Evolutionary conservation across 2,329 filamentous ascomycete species (phyloP).

Genomic region (Fusarium penzigii): DNA sequence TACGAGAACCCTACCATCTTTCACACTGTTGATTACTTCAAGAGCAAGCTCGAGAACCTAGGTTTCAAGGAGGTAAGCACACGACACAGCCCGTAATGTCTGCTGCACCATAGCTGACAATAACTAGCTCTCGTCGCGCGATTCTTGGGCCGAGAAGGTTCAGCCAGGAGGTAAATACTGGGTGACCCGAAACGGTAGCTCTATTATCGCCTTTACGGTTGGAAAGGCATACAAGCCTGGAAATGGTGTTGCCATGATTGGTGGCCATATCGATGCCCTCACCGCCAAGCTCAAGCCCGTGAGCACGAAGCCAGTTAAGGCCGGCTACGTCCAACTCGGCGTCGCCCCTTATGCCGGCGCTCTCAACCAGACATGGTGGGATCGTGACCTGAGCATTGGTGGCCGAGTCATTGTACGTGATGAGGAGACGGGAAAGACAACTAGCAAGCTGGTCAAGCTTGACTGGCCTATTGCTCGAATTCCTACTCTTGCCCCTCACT

Average conservation of each 20-base stretch:
- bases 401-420: slow-evolving; percentile 86
- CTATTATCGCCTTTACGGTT: slow-evolving; percentile 81
- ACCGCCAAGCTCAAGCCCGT: slow-evolving; percentile 91
- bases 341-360: slow-evolving; percentile 92
- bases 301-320: slow-evolving; percentile 78
- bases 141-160: slow-evolving; percentile 73
- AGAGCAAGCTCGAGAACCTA: slow-evolving; percentile 66
- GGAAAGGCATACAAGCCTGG: slow-evolving; percentile 80
- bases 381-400: slow-evolving; percentile 87
- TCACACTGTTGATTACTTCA: slow-evolving; percentile 81
- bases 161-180: slow-evolving; percentile 86
- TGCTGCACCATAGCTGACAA: slow-evolving; percentile 12
- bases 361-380: slow-evolving; percentile 93
- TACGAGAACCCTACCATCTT: slow-evolving; percentile 90
- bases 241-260: slow-evolving; percentile 85
- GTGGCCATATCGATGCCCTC: slow-evolving; percentile 89
- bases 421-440: slow-evolving; percentile 70
- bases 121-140: slow-evolving; percentile 69
- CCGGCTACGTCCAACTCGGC: slow-evolving; percentile 85
- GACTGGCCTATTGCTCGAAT: slow-evolving; percentile 94
- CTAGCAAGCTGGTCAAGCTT: slow-evolving; percentile 81
- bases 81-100: neutral
- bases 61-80: slow-evolving; percentile 70
- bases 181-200: slow-evolving; percentile 80
- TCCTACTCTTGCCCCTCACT: slow-evolving; percentile 90